Evolutionary conservation across 768 basidiomycete genomes (phyloP), one percentile per base, ranked within the genome.

Genomic region (Steccherinum ochraceum): DNA sequence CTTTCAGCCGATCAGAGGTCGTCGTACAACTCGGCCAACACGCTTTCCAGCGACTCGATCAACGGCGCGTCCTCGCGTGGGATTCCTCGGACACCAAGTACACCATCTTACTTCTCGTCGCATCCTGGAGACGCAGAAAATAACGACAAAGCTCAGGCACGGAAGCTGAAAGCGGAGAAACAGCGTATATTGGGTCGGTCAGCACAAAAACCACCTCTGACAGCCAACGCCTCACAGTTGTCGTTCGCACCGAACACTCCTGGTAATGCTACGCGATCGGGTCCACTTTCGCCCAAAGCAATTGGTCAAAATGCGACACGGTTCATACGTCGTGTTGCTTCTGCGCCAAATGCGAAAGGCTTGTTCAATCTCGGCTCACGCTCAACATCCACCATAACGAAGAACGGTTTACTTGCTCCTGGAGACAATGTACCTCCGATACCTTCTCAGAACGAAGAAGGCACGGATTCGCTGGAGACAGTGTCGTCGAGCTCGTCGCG

Each of bases 301-400:
- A 79, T 90, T 69, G 74, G 83, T 46, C 83, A 83, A 13, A 81
- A 83, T 0, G 88, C 91, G 7, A 80, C 89, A 45, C 85, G 94
- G 27, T 93, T 97, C 71, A 84, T 98, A 24, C 86, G 95, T 48
- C 84, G 95, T 45, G 95, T 98, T 44, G 93, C 94, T 3, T 96
- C 93, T 7, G 94, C 96, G 2, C 95, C 95, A 2, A 99, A 97
- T 63, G 87, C 93, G 26, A 98, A 97, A 65, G 88, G 86, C 24
- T 75, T 99, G 24, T 93, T 98, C 66, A 72, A 75, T 35, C 69
- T 81, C 42, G 70, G 78, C 50, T 74, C 81, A 40, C 78, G 82
- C 21, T 78, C 79, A 18, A 61, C 76, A 3, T 73, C 77, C 1
- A 52, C 71, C 24, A 80, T 80, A 1, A 85, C 83, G 24, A 86